phyloP scores from a whole-genome alignment of 2,329 filamentous ascomycete species.

The Cladosporium austrohemisphaericum region DNA sequence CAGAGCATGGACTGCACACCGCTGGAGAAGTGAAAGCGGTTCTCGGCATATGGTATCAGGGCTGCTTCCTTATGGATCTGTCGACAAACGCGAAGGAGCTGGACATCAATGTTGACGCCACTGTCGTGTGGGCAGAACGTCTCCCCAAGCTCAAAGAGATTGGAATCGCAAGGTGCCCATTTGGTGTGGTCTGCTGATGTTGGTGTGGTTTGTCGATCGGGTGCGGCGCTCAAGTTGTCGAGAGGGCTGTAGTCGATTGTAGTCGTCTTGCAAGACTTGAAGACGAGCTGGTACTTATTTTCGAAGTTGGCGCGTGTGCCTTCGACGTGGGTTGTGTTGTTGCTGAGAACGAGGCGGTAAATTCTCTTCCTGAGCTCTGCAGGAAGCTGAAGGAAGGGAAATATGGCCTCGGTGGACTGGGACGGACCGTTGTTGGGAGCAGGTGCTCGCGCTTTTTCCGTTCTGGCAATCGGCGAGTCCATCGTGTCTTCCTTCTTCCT shows the following conservation, averaged over 20 bases:
- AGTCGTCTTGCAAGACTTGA: background rate
- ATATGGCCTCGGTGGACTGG: too few species aligned
- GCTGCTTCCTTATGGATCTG: background rate
- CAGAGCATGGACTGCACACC: background rate
- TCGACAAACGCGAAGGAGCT: background rate
- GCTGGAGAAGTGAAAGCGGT: background rate
- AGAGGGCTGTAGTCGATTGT: too few species aligned
- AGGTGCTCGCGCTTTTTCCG: too few species aligned
- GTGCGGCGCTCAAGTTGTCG: background rate
- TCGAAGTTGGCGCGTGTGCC: background rate
- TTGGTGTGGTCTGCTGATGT: too few species aligned
- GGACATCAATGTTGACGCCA: background rate
- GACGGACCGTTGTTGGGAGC: too few species aligned
- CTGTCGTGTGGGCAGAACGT: background rate
- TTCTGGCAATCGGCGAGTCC: too few species aligned
- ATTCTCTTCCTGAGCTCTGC: conserved; percentile 16
- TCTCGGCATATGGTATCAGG: background rate
- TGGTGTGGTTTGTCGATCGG: background rate
- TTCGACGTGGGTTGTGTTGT: background rate
- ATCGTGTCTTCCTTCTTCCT: too few species aligned
- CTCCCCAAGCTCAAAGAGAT: too few species aligned
- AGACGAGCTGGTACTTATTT: too few species aligned
- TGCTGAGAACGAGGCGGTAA: background rate
- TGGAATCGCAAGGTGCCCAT: background rate
- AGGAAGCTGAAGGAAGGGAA: conserved; percentile 17